Evolutionary conservation across 1,139 yeast genomes (phyloP).

Genomic region (Yamadazyma epiphylla): DNA sequence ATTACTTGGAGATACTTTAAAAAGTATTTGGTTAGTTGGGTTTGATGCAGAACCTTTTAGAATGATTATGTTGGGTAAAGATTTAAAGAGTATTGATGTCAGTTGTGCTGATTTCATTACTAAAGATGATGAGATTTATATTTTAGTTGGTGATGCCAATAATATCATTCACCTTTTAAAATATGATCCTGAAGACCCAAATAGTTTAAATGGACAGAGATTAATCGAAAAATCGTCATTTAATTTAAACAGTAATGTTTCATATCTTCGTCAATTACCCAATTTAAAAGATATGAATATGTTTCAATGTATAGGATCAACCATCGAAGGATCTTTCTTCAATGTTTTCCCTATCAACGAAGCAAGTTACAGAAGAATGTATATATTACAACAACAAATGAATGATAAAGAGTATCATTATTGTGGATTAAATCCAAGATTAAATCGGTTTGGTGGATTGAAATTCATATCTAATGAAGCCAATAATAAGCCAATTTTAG

Average conservation of each 20-base stretch:
- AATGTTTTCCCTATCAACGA: slow-evolving; percentile 77
- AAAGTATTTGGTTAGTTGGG: slow-evolving; percentile 80
- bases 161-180: slow-evolving; percentile 72
- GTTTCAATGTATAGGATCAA: slow-evolving; percentile 64
- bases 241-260: slow-evolving; percentile 60
- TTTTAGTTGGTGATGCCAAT: slow-evolving; percentile 68
- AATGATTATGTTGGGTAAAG: slow-evolving; percentile 76
- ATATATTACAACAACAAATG: slow-evolving; percentile 83
- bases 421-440: slow-evolving; percentile 79
- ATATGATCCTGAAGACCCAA: slow-evolving; percentile 90
- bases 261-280: slow-evolving; percentile 57
- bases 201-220: slow-evolving; percentile 75
- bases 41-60: slow-evolving; percentile 95
- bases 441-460: slow-evolving; percentile 59
- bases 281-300: slow-evolving; percentile 31
- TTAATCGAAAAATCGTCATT: slow-evolving; percentile 70
- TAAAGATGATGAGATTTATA: slow-evolving; percentile 62
- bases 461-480: slow-evolving; percentile 30
- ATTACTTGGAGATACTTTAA: slow-evolving; percentile 74
- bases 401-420: slow-evolving; percentile 69
- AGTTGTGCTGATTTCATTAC: slow-evolving; percentile 69
- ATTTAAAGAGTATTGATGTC: slow-evolving; percentile 60
- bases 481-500: slow-evolving; percentile 55
- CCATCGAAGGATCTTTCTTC: slow-evolving; percentile 75
- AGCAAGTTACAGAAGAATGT: slow-evolving; percentile 71